Evolutionary conservation across 768 basidiomycete genomes (phyloP).

Genomic region (Mrakia frigida): DNA sequence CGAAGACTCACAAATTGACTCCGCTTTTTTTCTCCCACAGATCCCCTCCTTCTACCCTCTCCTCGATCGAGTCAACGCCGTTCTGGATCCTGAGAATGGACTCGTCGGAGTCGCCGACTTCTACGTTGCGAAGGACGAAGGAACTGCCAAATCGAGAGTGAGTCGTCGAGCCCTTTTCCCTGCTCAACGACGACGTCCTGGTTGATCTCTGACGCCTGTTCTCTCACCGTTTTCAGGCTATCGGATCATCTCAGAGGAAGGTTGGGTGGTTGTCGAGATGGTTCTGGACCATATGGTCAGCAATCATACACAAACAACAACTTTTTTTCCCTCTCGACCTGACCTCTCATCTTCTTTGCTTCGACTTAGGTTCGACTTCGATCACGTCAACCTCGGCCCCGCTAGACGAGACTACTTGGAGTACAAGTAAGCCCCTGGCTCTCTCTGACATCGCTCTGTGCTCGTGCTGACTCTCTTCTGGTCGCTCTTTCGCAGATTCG

Average conservation of each 20-base stretch:
- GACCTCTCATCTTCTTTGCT: background rate
- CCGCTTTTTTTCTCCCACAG: conserved; percentile 39
- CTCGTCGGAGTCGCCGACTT: conserved; percentile 68
- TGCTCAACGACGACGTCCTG: too few species aligned
- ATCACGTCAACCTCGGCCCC: conserved; percentile 49
- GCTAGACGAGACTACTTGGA: conserved; percentile 67
- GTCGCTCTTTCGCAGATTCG: conserved; percentile 47
- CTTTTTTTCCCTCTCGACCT: too few species aligned
- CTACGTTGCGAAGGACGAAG: conserved; percentile 46
- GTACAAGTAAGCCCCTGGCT: conserved; percentile 48
- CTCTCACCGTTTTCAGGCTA: background rate
- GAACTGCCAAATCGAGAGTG: conserved; percentile 28
- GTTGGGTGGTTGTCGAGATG: conserved; percentile 62
- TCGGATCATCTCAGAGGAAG: conserved; percentile 46
- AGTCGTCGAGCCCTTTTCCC: too few species aligned
- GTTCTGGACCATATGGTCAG: conserved; percentile 71
- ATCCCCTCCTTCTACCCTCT: conserved; percentile 62
- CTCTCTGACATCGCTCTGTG: background rate
- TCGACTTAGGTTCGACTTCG: conserved; percentile 47
- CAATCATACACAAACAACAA: too few species aligned
- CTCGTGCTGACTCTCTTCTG: background rate
- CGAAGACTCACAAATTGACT: background rate
- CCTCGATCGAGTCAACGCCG: conserved; percentile 62
- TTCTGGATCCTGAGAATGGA: conserved; percentile 58
- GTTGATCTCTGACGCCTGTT: too few species aligned